phyloP scores from a whole-genome alignment of 2,329 filamentous ascomycete species.

The Epichloe festucae region DNA sequence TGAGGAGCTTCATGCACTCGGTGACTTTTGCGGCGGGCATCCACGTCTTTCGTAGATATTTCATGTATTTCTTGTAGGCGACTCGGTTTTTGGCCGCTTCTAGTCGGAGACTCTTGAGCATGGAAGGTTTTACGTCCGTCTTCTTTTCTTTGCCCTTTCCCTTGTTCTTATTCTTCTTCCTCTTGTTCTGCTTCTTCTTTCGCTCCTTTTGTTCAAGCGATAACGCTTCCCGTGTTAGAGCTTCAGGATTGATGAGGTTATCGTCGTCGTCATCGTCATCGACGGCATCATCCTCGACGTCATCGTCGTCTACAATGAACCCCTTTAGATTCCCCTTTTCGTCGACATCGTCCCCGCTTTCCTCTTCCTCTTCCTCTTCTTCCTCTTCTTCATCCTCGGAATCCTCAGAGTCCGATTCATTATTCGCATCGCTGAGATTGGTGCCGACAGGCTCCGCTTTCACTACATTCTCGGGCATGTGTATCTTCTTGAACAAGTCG shows the following conservation, averaged over 20 bases:
- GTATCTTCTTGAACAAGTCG: slow-evolving; percentile 57
- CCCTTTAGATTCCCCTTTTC: slow-evolving; percentile 21
- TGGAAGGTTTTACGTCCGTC: slow-evolving; percentile 33
- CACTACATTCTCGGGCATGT: slow-evolving; percentile 43
- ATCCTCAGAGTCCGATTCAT: slow-evolving; percentile 17
- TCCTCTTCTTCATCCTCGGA: slow-evolving; percentile 2
- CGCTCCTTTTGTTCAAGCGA: background rate
- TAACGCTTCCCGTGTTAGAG: slow-evolving; percentile 10
- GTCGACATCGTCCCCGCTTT: slow-evolving; percentile 19
- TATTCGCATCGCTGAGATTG: slow-evolving; percentile 17
- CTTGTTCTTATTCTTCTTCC: slow-evolving; percentile 17
- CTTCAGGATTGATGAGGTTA: slow-evolving; percentile 8
- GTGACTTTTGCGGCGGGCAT: slow-evolving; percentile 72
- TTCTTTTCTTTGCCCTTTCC: slow-evolving; percentile 27
- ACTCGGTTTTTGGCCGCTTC: slow-evolving; percentile 50
- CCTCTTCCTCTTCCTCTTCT: slow-evolving; percentile 12
- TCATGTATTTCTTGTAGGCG: slow-evolving; percentile 57
- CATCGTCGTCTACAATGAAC: slow-evolving; percentile 20
- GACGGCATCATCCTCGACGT: slow-evolving; percentile 20
- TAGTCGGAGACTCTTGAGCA: slow-evolving; percentile 53
- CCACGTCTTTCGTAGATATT: slow-evolving; percentile 55
- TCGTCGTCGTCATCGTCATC: slow-evolving; percentile 9
- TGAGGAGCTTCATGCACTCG: slow-evolving; percentile 61
- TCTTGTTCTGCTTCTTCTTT: slow-evolving; percentile 9
- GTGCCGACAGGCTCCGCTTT: slow-evolving; percentile 26